Evolutionary conservation across 1,284 basidiomycete species (phyloP).

Genomic region (Pyrrhoderma lamaoense): DNA sequence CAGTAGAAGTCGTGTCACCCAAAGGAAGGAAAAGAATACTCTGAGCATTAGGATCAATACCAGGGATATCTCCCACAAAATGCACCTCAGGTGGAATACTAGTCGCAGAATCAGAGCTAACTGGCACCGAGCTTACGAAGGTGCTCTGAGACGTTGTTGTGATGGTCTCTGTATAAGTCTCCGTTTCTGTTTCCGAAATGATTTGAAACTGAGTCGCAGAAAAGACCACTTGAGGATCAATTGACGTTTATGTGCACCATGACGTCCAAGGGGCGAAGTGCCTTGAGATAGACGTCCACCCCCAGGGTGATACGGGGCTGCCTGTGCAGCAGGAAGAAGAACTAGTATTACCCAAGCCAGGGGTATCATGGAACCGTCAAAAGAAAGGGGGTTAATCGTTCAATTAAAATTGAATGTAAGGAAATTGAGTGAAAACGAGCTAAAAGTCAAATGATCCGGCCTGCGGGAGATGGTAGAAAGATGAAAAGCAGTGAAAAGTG

Average conservation of each 20-base stretch:
- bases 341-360: background rate
- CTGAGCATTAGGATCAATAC: background rate
- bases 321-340: slow-evolving; percentile 2
- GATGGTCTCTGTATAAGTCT: slow-evolving; percentile 12
- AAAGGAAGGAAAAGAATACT: slow-evolving; percentile 14
- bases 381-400: background rate
- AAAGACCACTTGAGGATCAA: slow-evolving; percentile 3
- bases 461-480: background rate
- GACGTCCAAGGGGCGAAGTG: too few relatives aligned
- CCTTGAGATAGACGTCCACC: background rate
- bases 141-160: slow-evolving; percentile 4
- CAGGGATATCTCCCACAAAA: slow-evolving; percentile 1
- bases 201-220: slow-evolving; percentile 12
- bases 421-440: background rate
- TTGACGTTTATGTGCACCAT: slow-evolving; percentile 3
- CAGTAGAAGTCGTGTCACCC: background rate
- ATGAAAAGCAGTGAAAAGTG: background rate
- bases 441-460: background rate
- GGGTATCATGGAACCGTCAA: background rate
- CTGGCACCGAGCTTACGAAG: background rate
- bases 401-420: background rate
- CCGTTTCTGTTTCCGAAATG: slow-evolving; percentile 7
- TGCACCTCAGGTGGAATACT: slow-evolving; percentile 1
- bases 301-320: slow-evolving; percentile 1
- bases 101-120: background rate